A percentile compares a stretch with the other conserved stretches of the same genome.
These are phyloP conservation scores for Laetiporus sulphureus DNA, from an alignment of 1,284 basidiomycete species.

Conservation along the genomic window DNA sequence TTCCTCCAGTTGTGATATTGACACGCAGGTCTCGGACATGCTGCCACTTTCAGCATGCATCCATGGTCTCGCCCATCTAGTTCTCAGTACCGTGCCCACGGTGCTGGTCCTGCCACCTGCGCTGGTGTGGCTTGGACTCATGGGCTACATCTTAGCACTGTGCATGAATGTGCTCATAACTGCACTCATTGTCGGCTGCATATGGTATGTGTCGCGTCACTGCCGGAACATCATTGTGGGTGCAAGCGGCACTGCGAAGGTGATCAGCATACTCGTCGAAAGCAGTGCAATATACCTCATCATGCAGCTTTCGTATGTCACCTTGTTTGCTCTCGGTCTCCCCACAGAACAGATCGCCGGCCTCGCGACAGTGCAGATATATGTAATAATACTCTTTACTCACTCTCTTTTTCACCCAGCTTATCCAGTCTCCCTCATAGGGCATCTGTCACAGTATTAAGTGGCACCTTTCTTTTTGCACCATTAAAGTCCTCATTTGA, in stretches of 20 bases:
- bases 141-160: conserved; percentile 30
- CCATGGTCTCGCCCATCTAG: background rate
- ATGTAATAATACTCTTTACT: no score
- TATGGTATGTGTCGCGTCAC: conserved; percentile 25
- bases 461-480: no score
- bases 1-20: background rate
- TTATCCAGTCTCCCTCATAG: no score
- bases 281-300: conserved; percentile 34
- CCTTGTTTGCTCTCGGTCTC: conserved; percentile 28
- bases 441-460: no score
- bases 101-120: conserved; percentile 9
- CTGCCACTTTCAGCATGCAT: background rate
- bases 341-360: conserved; percentile 30
- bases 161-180: conserved; percentile 34
- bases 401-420: no score
- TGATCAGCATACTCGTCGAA: conserved; percentile 32
- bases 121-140: conserved; percentile 16
- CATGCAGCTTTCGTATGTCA: conserved; percentile 33
- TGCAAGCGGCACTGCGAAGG: conserved; percentile 10
- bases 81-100: conserved; percentile 7
- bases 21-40: background rate
- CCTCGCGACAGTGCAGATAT: conserved; percentile 33
- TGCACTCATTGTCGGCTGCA: conserved; percentile 30
- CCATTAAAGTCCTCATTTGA: no score
- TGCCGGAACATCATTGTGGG: background rate